phyloP scores from a whole-genome alignment of 768 basidiomycete species.

The Paxillus rubicundulus region DNA sequence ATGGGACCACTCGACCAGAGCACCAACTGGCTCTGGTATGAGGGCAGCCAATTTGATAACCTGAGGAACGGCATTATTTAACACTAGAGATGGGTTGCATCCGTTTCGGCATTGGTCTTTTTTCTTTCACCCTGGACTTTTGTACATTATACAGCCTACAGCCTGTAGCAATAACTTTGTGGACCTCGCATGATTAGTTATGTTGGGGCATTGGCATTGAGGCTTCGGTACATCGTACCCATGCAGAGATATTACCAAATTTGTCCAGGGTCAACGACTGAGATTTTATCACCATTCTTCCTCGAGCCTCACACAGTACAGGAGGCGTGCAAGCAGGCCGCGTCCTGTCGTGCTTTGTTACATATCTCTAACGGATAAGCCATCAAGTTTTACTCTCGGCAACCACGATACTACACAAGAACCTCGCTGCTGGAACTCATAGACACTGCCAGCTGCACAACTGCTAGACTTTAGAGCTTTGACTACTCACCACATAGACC shows the following conservation, averaged over 20 bases:
- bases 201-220: no score
- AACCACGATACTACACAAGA: slow-evolving; percentile 3
- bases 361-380: not conserved
- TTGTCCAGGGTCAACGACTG: not conserved
- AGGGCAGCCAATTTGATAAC: slow-evolving; percentile 76
- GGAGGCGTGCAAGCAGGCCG: not conserved
- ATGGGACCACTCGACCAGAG: slow-evolving; percentile 72
- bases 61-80: slow-evolving; percentile 62
- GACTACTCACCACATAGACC: slow-evolving; percentile 14
- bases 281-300: not conserved
- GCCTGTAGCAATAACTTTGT: not conserved
- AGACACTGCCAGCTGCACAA: not conserved
- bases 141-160: not conserved
- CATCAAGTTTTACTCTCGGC: not conserved
- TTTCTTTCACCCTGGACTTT: not conserved
- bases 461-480: slow-evolving; percentile 16
- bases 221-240: no score
- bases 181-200: no score
- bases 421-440: not conserved
- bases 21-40: slow-evolving; percentile 82
- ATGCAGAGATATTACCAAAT: not conserved
- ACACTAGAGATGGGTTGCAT: not conserved
- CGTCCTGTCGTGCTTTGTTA: not conserved
- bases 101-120: not conserved
- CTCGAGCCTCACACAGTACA: not conserved